Evolutionary conservation across 345 rosid genomes (phyloP).

Genomic region (Arabis hirsuta): DNA sequence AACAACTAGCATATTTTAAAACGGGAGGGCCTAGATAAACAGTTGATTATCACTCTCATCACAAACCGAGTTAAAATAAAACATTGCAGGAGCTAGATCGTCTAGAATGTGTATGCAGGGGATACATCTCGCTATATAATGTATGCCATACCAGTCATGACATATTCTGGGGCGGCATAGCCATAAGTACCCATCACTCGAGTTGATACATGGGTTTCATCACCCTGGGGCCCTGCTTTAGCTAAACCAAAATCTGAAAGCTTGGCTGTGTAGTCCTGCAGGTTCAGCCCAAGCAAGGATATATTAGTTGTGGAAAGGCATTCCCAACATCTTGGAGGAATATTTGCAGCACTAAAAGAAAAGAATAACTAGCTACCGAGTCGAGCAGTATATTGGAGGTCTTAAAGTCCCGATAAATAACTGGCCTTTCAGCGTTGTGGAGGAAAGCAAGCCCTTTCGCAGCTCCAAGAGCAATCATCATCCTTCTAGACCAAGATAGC

Average conservation of each 20-base stretch:
- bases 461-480: constrained; percentile 99
- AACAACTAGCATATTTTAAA: constrained; percentile 14
- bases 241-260: constrained; percentile 99
- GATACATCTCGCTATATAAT: background rate
- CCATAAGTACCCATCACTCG: constrained; percentile 98
- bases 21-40: constrained; percentile 2
- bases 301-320: constrained; percentile 15
- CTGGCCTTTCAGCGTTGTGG: constrained; percentile 95
- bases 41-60: constrained; percentile 8
- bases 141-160: constrained; percentile 83
- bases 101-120: constrained; percentile 16
- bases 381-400: constrained; percentile 95
- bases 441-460: constrained; percentile 99
- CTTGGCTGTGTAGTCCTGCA: constrained; percentile 92
- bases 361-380: constrained; percentile 58
- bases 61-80: background rate
- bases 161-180: constrained; percentile 97
- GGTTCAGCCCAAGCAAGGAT: constrained; percentile 34
- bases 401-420: constrained; percentile 93
- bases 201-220: constrained; percentile 95
- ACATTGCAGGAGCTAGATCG: background rate
- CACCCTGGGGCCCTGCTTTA: constrained; percentile 98
- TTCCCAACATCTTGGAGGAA: constrained; percentile 8
- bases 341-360: constrained; percentile 16
- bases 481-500: constrained; percentile 81